Evolutionary conservation across 495 filamentous ascomycete species (phyloP).

Genomic region (Clohesyomyces aquaticus): DNA sequence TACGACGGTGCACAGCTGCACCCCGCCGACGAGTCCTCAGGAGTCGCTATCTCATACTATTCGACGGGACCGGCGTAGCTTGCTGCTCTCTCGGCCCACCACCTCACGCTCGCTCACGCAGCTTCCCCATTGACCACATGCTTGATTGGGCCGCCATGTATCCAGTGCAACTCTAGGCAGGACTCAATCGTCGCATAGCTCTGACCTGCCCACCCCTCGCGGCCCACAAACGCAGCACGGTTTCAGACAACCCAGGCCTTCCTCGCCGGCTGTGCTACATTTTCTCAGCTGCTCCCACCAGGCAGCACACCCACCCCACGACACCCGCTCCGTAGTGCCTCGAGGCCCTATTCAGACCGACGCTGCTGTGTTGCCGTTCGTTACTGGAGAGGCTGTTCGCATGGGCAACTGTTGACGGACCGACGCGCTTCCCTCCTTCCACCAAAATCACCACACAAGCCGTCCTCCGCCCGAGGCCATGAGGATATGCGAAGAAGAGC

Average conservation of each 20-base stretch:
- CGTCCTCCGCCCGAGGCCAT: constrained; percentile 7
- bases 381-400: not conserved
- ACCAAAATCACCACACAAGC: not conserved
- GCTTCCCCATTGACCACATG: not conserved
- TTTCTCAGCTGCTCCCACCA: not conserved
- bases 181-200: constrained; percentile 7
- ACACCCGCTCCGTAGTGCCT: not conserved
- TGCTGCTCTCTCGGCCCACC: not conserved
- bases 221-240: not conserved
- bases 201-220: constrained; percentile 20
- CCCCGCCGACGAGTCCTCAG: constrained; percentile 14
- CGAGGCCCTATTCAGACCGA: not conserved
- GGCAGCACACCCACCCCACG: not conserved
- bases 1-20: constrained; percentile 2
- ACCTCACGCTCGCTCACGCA: constrained; percentile 25
- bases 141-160: not conserved
- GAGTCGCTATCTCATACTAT: constrained; percentile 26
- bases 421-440: not conserved
- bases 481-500: constrained; percentile 11
- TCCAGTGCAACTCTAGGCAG: not conserved
- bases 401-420: constrained; percentile 25
- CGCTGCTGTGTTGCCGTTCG: not conserved
- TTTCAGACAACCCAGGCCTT: constrained; percentile 21
- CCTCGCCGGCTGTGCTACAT: constrained; percentile 18
- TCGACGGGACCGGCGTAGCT: constrained; percentile 21